A percentile compares a stretch with the other conserved stretches of the same genome.
Evolutionary conservation across 495 filamentous ascomycete species (phyloP).

Genomic region (Talaromyces wortmannii): DNA sequence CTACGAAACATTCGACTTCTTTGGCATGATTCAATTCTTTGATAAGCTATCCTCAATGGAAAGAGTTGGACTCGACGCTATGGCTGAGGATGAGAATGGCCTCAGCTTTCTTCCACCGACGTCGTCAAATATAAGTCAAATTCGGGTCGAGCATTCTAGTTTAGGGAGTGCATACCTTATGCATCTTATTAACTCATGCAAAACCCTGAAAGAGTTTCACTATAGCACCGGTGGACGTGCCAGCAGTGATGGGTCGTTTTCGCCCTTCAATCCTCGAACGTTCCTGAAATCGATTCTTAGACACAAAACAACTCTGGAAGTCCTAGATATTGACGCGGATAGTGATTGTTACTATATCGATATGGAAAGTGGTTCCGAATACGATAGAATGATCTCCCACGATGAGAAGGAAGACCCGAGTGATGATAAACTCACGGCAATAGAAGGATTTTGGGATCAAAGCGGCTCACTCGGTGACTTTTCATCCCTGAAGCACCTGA

Average conservation of each 20-base stretch:
- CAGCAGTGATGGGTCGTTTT: background rate
- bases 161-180: slow-evolving; percentile 6
- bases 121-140: slow-evolving; percentile 13
- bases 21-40: slow-evolving; percentile 3
- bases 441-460: slow-evolving; percentile 2
- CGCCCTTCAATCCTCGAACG: slow-evolving; percentile 10
- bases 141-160: slow-evolving; percentile 12
- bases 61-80: slow-evolving; percentile 8
- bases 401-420: background rate
- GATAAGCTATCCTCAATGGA: slow-evolving; percentile 16
- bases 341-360: background rate
- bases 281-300: slow-evolving; percentile 14
- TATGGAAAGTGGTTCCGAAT: background rate
- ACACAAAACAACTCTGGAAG: slow-evolving; percentile 17
- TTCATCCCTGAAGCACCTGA: slow-evolving; percentile 10
- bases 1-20: slow-evolving; percentile 9
- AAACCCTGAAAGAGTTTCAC: slow-evolving; percentile 11
- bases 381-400: background rate
- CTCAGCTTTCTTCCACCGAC: background rate
- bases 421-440: background rate
- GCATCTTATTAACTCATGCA: slow-evolving; percentile 11
- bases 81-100: slow-evolving; percentile 3
- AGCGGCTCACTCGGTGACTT: slow-evolving; percentile 14
- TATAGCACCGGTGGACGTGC: slow-evolving; percentile 15
- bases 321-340: slow-evolving; percentile 17